Conservation (phyloP, 2,329 filamentous ascomycete species). For the Ascochyta koolunga region DNA sequence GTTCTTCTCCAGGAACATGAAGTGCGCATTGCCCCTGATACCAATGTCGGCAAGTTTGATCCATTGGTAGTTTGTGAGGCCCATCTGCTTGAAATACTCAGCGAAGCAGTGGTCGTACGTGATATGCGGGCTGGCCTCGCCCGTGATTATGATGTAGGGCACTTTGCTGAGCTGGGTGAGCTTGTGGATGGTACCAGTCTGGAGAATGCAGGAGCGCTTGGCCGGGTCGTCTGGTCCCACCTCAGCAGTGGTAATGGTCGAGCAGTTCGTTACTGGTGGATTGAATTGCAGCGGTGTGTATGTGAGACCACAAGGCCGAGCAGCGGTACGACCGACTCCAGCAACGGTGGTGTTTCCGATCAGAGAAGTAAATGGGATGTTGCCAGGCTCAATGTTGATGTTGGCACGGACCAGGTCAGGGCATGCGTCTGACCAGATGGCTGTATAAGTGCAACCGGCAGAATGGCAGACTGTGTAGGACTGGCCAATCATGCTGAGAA, state of each 20-base stretch:
- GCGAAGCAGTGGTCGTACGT: conserved; percentile 44
- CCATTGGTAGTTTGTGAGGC: conserved; percentile 51
- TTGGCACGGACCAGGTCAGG: conserved; percentile 27
- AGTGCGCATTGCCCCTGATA: conserved; percentile 62
- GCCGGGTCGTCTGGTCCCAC: conserved; percentile 14
- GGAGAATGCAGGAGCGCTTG: conserved; percentile 25
- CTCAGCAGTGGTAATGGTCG: conserved; percentile 20
- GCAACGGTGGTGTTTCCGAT: conserved; percentile 18
- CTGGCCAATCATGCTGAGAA: conserved; percentile 25
- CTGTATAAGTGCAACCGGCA: conserved; percentile 27
- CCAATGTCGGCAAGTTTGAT: conserved; percentile 53
- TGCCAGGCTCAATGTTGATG: conserved; percentile 32
- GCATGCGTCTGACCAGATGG: conserved; percentile 31
- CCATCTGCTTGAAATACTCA: conserved; percentile 47
- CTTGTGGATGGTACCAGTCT: conserved; percentile 24
- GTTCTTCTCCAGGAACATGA: conserved; percentile 62
- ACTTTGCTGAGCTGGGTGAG: conserved; percentile 30
- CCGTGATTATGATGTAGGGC: conserved; percentile 40
- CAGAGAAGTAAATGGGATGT: conserved; percentile 22
- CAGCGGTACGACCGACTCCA: conserved; percentile 19
- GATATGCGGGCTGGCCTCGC: conserved; percentile 38
- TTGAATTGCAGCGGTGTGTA: conserved; percentile 24
- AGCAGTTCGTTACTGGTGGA: conserved; percentile 23
- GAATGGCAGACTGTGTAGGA: conserved; percentile 29
- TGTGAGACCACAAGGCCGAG: conserved; percentile 28